These are phyloP conservation scores for Tuber magnatum DNA, from an alignment of 495 filamentous ascomycete genomes.

Conservation along the genomic window DNA sequence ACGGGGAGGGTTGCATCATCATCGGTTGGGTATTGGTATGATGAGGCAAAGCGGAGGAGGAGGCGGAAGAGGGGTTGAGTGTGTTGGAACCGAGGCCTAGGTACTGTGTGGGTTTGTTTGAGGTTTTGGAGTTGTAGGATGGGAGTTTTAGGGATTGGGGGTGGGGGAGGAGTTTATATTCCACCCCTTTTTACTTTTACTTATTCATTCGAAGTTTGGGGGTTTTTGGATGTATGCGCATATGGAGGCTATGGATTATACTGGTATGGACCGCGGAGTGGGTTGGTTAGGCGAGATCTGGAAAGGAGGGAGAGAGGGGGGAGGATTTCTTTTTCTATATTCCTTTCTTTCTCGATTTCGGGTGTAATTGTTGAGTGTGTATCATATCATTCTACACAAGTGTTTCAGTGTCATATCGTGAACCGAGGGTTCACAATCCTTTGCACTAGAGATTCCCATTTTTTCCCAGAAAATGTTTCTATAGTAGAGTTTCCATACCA, in stretches of 20 bases:
- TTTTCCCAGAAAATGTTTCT: too few relatives aligned
- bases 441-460: too few relatives aligned
- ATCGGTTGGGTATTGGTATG: background rate
- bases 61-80: conserved; percentile 2
- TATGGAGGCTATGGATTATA: background rate
- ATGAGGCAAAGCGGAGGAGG: background rate
- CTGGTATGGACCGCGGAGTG: background rate
- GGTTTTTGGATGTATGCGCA: background rate
- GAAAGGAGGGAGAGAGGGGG: background rate
- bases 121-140: conserved; percentile 9
- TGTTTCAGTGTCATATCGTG: too few relatives aligned
- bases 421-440: too few relatives aligned
- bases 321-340: background rate
- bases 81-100: conserved; percentile 18
- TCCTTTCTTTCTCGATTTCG: background rate
- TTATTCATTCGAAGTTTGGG: background rate
- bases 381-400: background rate
- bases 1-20: background rate
- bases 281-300: background rate
- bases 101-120: conserved; percentile 14
- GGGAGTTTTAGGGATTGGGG: background rate
- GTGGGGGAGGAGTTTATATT: background rate
- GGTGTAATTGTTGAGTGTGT: background rate
- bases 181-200: background rate
- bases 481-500: too few relatives aligned